Evolutionary conservation across 1,284 basidiomycete species (phyloP), one percentile per base, ranked within the genome.

Genomic region (Naganishia albida): DNA sequence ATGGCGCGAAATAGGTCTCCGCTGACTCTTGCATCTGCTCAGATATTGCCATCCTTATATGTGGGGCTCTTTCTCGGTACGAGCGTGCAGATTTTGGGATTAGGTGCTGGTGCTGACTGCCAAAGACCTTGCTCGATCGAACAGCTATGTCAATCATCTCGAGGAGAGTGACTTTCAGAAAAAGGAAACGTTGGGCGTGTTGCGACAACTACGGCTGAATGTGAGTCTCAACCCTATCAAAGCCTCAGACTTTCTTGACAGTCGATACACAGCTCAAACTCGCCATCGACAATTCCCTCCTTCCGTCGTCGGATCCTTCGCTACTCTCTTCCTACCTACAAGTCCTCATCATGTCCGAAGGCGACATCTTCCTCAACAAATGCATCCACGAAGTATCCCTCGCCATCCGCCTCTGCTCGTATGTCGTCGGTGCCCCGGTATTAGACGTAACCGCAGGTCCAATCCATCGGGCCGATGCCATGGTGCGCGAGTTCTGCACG

Each of bases 271-370:
- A 79, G 78, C 74, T 80, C 60, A 80, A 80, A 69, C 70, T 80
- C 20, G 78, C 78, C 0, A 80, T 80, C 57, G 78, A 80, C 66
- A 72, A 78, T 54, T 74, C 78, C 38, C 72, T 79, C 18, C 70
- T 77, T 2, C 75, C 77, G 2, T 66, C 72, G 1, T 70, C 62
- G 52, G 70, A 73, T 25, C 70, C 75, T 1, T 60, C 68, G 26
- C 72, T 80, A n/a, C 73, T 80, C 23, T 74, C 76, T 0, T 76
- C 74, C 1, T 80, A 80, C 67, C 73, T 80, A 38, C 78, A 80
- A 70, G 77, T 80, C 23, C 72, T 80, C 18, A 78, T 80, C 71
- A 80, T 80, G 78, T 78, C 77, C 6, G 78, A 80, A 69, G 77
- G 78, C 52, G 77, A 79, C 67, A 28, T 70, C 4, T 80, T 74